Evolutionary conservation across 345 rosid genomes (phyloP).

Genomic region (Salix udensis): DNA sequence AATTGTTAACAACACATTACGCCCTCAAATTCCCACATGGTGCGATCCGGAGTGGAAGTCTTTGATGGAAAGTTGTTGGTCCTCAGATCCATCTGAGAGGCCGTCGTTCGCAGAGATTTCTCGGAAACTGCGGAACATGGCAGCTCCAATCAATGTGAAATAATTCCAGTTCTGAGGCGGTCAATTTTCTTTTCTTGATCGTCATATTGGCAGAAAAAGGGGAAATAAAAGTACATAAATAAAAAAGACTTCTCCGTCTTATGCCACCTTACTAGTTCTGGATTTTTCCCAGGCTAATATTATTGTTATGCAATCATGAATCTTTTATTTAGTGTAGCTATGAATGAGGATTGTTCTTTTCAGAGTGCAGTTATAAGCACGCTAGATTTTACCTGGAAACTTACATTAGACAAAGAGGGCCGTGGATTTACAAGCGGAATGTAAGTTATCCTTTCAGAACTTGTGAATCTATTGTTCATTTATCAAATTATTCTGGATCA

Average conservation of each 20-base stretch:
- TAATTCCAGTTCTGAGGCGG: slow-evolving; percentile 26
- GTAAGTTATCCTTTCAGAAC: slow-evolving; percentile 16
- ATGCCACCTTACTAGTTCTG: slow-evolving; percentile 18
- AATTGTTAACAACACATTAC: slow-evolving; percentile 84
- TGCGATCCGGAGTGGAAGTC: slow-evolving; percentile 98
- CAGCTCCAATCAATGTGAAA: slow-evolving; percentile 86
- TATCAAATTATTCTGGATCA: not conserved
- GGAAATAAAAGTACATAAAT: slow-evolving; percentile 12
- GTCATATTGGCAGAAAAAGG: slow-evolving; percentile 15
- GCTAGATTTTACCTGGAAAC: slow-evolving; percentile 12
- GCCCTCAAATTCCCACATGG: slow-evolving; percentile 91
- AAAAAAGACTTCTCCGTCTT: slow-evolving; percentile 11
- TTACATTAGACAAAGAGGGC: slow-evolving; percentile 11
- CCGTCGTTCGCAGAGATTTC: slow-evolving; percentile 93
- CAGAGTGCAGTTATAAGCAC: slow-evolving; percentile 13
- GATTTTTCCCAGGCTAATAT: slow-evolving; percentile 29
- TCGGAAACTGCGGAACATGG: slow-evolving; percentile 87
- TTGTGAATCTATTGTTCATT: not conserved
- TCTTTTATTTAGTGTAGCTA: slow-evolving; percentile 19
- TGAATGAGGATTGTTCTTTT: slow-evolving; percentile 8
- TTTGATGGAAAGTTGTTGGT: slow-evolving; percentile 91
- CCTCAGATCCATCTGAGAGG: slow-evolving; percentile 79
- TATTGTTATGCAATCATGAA: slow-evolving; percentile 18
- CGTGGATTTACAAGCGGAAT: slow-evolving; percentile 17
- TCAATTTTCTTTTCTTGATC: slow-evolving; percentile 10